These are phyloP conservation scores for Cyberlindnera euphorbiiphila DNA, from an alignment of 805 yeast species.

Conservation along the genomic window DNA sequence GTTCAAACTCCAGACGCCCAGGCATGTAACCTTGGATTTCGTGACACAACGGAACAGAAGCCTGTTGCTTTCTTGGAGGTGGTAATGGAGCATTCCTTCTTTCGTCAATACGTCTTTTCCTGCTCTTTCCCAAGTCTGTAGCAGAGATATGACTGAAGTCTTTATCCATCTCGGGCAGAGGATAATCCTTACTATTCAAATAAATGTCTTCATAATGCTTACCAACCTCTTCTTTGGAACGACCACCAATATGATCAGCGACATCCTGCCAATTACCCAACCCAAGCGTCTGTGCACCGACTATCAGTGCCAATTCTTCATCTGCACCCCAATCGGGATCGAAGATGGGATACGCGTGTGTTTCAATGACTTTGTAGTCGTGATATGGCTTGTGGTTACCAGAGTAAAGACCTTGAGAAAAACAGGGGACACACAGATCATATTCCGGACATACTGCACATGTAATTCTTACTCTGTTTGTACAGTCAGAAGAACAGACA, in stretches of 20 bases:
- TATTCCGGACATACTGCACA: conserved; percentile 94
- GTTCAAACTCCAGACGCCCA: conserved; percentile 94
- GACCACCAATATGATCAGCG: conserved; percentile 92
- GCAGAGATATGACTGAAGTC: conserved; percentile 61
- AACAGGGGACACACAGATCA: conserved; percentile 97
- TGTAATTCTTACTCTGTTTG: conserved; percentile 81
- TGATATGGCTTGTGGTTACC: conserved; percentile 94
- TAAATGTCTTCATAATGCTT: conserved; percentile 75
- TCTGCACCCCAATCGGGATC: conserved; percentile 97
- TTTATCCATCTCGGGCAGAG: conserved; percentile 81
- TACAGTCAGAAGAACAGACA: conserved; percentile 93
- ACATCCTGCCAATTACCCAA: conserved; percentile 97
- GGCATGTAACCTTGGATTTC: conserved; percentile 99
- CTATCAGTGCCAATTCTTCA: conserved; percentile 83
- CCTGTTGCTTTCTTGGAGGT: conserved; percentile 82
- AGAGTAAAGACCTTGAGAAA: conserved; percentile 74
- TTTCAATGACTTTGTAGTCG: conserved; percentile 87
- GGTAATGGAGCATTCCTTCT: conserved; percentile 73
- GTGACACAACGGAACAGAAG: conserved; percentile 94
- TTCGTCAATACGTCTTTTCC: conserved; percentile 69
- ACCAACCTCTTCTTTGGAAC: conserved; percentile 89
- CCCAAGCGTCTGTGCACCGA: conserved; percentile 89
- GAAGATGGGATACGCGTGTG: conserved; percentile 90
- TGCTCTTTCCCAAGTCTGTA: conserved; percentile 59
- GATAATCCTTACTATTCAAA: conserved; percentile 67